Evolutionary conservation across 176 grass and related monocot genomes (phyloP).

Genomic region (Olyra latifolia): DNA sequence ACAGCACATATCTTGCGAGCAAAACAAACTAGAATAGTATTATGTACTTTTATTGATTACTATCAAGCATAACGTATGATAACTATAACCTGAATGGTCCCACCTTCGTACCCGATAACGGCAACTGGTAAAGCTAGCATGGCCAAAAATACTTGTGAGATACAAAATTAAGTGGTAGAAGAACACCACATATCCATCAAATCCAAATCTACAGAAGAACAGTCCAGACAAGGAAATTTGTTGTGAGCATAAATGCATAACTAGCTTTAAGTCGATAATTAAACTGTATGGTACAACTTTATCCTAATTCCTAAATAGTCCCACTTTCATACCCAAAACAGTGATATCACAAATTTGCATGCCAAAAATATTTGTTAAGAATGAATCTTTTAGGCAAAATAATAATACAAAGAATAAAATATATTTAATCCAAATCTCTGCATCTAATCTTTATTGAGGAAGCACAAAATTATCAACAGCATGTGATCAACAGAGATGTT

Average conservation of each 20-base stretch:
- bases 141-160: background rate
- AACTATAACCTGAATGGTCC: background rate
- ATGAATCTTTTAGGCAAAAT: background rate
- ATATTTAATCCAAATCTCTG: background rate
- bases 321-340: background rate
- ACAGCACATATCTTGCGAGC: background rate
- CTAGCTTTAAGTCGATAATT: background rate
- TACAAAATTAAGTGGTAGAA: background rate
- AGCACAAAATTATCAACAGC: background rate
- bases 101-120: background rate
- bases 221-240: background rate
- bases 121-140: background rate
- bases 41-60: background rate
- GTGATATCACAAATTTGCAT: background rate
- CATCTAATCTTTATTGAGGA: background rate
- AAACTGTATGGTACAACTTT: background rate
- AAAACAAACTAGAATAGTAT: background rate
- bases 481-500: background rate
- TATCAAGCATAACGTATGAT: background rate
- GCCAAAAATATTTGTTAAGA: background rate
- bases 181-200: background rate
- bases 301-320: background rate
- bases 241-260: background rate
- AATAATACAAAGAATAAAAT: background rate
- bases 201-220: background rate